Conservation (phyloP, 139 green algal genomes). For the Zygnema cylindricum region DNA sequence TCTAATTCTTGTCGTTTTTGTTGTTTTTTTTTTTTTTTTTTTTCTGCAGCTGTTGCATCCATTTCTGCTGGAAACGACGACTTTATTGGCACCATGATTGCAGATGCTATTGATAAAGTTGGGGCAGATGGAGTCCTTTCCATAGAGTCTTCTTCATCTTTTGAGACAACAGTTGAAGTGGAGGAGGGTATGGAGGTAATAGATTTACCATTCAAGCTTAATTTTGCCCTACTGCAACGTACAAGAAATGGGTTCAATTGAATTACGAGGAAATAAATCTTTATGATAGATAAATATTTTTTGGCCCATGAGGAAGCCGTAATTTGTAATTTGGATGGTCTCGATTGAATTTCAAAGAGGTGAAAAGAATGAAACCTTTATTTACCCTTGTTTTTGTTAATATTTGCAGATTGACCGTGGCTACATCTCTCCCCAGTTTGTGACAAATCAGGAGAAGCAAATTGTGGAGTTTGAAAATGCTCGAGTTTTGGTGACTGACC, state of each 20-base stretch:
- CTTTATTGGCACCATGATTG: conserved; percentile 83
- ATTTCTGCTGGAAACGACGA: conserved; percentile 88
- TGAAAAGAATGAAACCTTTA: conserved; percentile 69
- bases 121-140: conserved; percentile 90
- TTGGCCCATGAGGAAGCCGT: too few species aligned
- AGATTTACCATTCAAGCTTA: too few species aligned
- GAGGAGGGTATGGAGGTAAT: conserved; percentile 84
- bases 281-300: too few species aligned
- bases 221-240: too few species aligned
- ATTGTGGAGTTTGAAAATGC: conserved; percentile 91
- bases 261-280: too few species aligned
- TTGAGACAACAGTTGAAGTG: conserved; percentile 89
- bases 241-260: too few species aligned
- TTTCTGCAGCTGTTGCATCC: conserved; percentile 70
- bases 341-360: too few species aligned
- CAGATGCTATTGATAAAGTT: conserved; percentile 87
- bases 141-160: conserved; percentile 82
- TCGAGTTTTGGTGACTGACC: conserved; percentile 92
- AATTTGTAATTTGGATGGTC: too few species aligned
- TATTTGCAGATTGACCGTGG: conserved; percentile 86
- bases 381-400: background rate
- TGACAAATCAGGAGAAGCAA: conserved; percentile 91
- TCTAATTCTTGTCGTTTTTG: conserved; percentile 6
- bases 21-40: conserved; percentile 6
- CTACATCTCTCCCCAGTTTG: conserved; percentile 96